Evolutionary conservation across 352 stramenopile genomes (phyloP), one percentile per base, ranked within the genome.

Genomic region (Phytophthora podocarpi): DNA sequence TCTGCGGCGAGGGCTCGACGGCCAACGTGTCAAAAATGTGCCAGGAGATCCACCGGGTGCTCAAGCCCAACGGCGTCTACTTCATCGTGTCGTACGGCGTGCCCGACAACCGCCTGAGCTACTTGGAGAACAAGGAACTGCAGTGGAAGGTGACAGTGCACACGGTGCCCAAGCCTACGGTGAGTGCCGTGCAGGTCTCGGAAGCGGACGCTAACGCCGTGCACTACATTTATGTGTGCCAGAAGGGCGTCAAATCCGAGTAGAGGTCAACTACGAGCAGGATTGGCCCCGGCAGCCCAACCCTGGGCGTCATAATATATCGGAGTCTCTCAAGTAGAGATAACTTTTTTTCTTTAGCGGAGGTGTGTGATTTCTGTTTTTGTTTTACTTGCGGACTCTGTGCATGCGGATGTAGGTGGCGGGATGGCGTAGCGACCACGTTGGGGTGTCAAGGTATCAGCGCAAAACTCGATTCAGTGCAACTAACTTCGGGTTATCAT

Each of bases 221-320:
- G 51, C 96, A 98, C 70, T 98, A 98, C 88, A 87, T 98, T 42
- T 98, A 98, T 67, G 88, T 98, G 12, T 98, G 95, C 85, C 80
- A 96, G 64, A 98, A 98, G 75, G 83, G 82, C 28, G 62, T 76
- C 35, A 91, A 93, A 35, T 16, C 63, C 13, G 67, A 76, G 47
- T 76, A 69, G 47, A 48, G 13, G 26, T n/a, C n/a, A n/a, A n/a
- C n/a, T n/a, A n/a, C n/a, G n/a, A n/a, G n/a, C n/a, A n/a, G n/a
- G n/a, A n/a, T n/a, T n/a, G n/a, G n/a, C n/a, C n/a, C n/a, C n/a
- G n/a, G n/a, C n/a, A n/a, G n/a, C n/a, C n/a, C n/a, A n/a, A n/a
- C n/a, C n/a, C n/a, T n/a, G n/a, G n/a, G n/a, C n/a, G n/a, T n/a
- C n/a, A n/a, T n/a, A n/a, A n/a, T n/a, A n/a, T n/a, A n/a, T n/a